Conservation (phyloP, 352 stramenopile species). For the Halophytophthora batemanensis region DNA sequence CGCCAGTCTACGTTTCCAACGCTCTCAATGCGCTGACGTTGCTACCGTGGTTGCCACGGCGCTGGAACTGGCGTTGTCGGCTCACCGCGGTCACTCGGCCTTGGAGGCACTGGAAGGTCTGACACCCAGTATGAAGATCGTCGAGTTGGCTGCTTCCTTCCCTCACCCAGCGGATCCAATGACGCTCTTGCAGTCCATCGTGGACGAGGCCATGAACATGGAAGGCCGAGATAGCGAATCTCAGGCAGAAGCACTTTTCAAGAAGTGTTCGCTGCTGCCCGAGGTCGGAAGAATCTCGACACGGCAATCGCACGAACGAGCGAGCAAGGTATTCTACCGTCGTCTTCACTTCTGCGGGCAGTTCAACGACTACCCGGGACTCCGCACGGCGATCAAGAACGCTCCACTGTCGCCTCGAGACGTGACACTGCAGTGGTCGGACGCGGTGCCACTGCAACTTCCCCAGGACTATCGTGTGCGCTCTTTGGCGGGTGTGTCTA, state of each 20-base stretch:
- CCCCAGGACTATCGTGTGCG: slow-evolving; percentile 21
- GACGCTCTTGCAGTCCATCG: slow-evolving; percentile 26
- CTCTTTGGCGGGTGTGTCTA: slow-evolving; percentile 14
- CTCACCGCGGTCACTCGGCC: slow-evolving; percentile 27
- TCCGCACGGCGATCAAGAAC: slow-evolving; percentile 27
- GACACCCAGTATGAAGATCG: slow-evolving; percentile 49
- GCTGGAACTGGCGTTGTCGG: slow-evolving; percentile 48
- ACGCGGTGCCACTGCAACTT: slow-evolving; percentile 17
- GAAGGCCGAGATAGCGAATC: slow-evolving; percentile 2
- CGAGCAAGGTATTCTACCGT: slow-evolving; percentile 32
- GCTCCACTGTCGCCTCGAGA: slow-evolving; percentile 22
- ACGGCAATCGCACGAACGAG: background rate
- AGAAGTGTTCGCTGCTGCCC: slow-evolving; percentile 46
- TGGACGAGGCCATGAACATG: slow-evolving; percentile 17
- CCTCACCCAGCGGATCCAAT: slow-evolving; percentile 32
- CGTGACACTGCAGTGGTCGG: slow-evolving; percentile 42
- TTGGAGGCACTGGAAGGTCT: slow-evolving; percentile 51
- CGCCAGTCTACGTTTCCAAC: slow-evolving; percentile 24
- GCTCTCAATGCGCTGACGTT: slow-evolving; percentile 27
- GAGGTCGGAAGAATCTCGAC: slow-evolving; percentile 9
- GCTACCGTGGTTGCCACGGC: slow-evolving; percentile 41
- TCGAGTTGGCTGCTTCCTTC: slow-evolving; percentile 47
- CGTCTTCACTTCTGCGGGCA: slow-evolving; percentile 47
- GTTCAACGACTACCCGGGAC: slow-evolving; percentile 25
- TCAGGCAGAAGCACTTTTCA: slow-evolving; percentile 10